Evolutionary conservation across 805 yeast species (phyloP), one percentile per base, ranked within the genome.

Genomic region (Hanseniaspora valbyensis): DNA sequence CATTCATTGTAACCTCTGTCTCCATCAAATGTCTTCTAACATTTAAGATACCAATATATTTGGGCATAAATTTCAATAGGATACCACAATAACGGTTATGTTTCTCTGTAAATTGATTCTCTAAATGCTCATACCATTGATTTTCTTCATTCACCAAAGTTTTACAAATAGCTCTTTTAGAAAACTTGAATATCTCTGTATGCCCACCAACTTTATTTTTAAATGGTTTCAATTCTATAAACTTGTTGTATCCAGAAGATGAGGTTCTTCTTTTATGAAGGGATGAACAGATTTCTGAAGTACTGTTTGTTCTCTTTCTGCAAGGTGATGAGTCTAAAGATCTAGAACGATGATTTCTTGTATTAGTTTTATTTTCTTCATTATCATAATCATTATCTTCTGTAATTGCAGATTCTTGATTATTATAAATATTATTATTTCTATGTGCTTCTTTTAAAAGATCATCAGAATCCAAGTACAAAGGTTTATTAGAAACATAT

Each of bases 191-290:
- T 32, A 92, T 88, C 1, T 96, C 96, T 0, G 96, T 90, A 63
- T 92, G 99, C 0, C 99, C 99, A 7, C 99, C 99, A 21, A 92
- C 97, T 61, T 85, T 88, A 62, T 92, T 88, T 51, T 81, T 80
- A 66, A 89, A 90, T 1, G 97, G 97, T 49, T 85, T 77, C 53
- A 90, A 67, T 62, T 90, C 96, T 1, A 89, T 95, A 2, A 48
- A 14, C 13, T 40, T 48, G 2, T 48, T 48, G 16, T 37, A 48
- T 2, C 41, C 37, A 1, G 51, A 39, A 4, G 38, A 34, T n/a
- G 6, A 67, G 64, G 9, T 64, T 64, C 9, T 61, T 63, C 12
- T 58, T 61, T 5, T 59, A 63, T 9, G 58, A 61, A 2, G 56
- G 60, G 1, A 56, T 59, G 4, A 58, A 55, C 8, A 45, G 33